Base-by-base conservation (phyloP, 495 filamentous ascomycete species). In the Aspergillus funiculosus region DNA sequence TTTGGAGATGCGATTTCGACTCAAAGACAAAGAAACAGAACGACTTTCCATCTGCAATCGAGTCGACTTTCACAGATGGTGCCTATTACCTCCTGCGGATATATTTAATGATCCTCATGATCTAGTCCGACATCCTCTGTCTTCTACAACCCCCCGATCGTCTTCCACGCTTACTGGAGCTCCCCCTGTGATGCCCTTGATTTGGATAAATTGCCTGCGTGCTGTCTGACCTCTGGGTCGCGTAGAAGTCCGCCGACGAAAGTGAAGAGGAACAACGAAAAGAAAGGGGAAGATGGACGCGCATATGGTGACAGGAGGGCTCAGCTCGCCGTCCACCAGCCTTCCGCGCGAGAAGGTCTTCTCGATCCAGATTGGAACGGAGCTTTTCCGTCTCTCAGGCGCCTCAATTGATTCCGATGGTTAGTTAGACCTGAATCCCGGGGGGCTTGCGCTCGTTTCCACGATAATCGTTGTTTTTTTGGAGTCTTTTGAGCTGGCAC, bases 341-440 rank as follows among this genome's bases (percentile, higher is more conserved):
- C 48, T 84, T 4, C 80, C 80, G 5, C 53, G 60, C 4, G 79
- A 79, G 32, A 84, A 83, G 63, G 82, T 95, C 2, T 97, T 95
- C 60, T 82, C 91, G 3, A 91, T 97, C 46, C 91, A 97, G 69
- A 91, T 97, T 48, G 91, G 91, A 26, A 85, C 83, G 6, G 84
- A 94, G 66, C 66, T 95, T 31, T 97, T 96, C 64, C 83, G 86
- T 57, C 75, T 97, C 29, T 95, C 89, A 0, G 91, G 91, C n/a
- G 91, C 91, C 13, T 94, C 88, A 36, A 79, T 97, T 50, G 90
- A 87, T 34, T 95, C 89, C 39, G 91, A 97, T 80, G 89, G 91
- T 97, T 65, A 74, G 86, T 82, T 50, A 9, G 13, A 29, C 37
- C 42, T 42, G 24, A 20, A 20, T 19, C 15, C 8, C 8, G 29